Evolutionary conservation across 495 filamentous ascomycete genomes (phyloP).

Genomic region (Aspergillus bridgeri): DNA sequence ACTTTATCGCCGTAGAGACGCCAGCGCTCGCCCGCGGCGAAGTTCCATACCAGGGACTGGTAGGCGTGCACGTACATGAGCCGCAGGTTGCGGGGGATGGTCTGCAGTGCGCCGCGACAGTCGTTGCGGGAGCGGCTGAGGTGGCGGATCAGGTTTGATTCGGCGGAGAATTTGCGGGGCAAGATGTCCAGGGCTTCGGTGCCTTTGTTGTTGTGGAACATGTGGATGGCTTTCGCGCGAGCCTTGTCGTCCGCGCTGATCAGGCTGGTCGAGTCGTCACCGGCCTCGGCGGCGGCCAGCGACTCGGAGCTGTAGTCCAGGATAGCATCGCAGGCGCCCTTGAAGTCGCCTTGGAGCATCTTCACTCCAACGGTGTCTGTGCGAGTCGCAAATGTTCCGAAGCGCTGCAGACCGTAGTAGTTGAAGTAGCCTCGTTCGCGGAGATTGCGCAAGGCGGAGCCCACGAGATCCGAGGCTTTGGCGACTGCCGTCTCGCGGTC

Average conservation of each 20-base stretch:
- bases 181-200: slow-evolving; percentile 59
- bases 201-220: slow-evolving; percentile 58
- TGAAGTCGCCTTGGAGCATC: slow-evolving; percentile 75
- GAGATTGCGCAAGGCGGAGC: slow-evolving; percentile 51
- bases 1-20: slow-evolving; percentile 64
- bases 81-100: slow-evolving; percentile 72
- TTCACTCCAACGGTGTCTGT: slow-evolving; percentile 80
- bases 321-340: slow-evolving; percentile 72
- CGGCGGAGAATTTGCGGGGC: slow-evolving; percentile 80
- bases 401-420: slow-evolving; percentile 93
- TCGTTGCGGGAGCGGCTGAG: slow-evolving; percentile 56
- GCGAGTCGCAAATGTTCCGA: slow-evolving; percentile 76
- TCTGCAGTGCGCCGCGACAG: slow-evolving; percentile 72
- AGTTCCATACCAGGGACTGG: slow-evolving; percentile 92
- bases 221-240: slow-evolving; percentile 70
- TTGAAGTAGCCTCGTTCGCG: slow-evolving; percentile 79
- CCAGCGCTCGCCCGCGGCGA: slow-evolving; percentile 74
- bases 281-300: slow-evolving; percentile 44
- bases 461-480: slow-evolving; percentile 53
- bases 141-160: slow-evolving; percentile 71
- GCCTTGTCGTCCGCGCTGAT: slow-evolving; percentile 68
- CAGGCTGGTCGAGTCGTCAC: slow-evolving; percentile 31
- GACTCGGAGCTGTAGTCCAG: slow-evolving; percentile 59
- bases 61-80: slow-evolving; percentile 97
- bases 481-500: slow-evolving; percentile 33